phyloP scores from a whole-genome alignment of 2,329 filamentous ascomycete species.

The Sordariomycetes sp. region DNA sequence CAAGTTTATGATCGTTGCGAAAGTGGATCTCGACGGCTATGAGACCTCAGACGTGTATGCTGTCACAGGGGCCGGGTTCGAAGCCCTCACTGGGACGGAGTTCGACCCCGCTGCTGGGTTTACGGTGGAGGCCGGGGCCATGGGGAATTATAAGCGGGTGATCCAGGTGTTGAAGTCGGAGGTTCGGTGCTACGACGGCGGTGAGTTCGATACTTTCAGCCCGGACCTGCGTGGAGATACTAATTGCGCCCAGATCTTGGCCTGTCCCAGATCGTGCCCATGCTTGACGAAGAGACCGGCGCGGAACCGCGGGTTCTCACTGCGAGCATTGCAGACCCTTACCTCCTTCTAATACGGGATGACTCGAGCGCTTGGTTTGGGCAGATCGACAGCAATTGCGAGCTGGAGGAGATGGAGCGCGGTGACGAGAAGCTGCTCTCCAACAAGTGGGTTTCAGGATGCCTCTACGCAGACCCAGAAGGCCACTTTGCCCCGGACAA shows the following conservation, averaged over 20 bases:
- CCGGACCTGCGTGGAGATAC: not conserved
- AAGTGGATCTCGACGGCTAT: constrained; percentile 54
- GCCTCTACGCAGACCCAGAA: constrained; percentile 62
- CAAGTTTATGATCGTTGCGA: constrained; percentile 75
- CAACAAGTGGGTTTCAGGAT: constrained; percentile 73
- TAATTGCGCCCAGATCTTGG: constrained; percentile 54
- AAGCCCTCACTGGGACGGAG: constrained; percentile 70
- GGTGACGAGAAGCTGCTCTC: constrained; percentile 42
- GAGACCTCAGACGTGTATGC: constrained; percentile 73
- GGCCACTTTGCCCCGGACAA: constrained; percentile 43
- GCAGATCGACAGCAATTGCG: constrained; percentile 60
- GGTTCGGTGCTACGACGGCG: constrained; percentile 80
- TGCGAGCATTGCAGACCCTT: constrained; percentile 80
- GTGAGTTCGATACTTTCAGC: constrained; percentile 37
- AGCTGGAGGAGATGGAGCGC: constrained; percentile 72
- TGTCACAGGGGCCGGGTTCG: constrained; percentile 62
- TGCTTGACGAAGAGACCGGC: constrained; percentile 83
- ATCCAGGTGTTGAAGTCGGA: constrained; percentile 83
- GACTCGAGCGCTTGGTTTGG: constrained; percentile 73
- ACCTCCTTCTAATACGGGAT: constrained; percentile 71
- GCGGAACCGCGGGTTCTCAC: constrained; percentile 68
- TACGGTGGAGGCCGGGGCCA: constrained; percentile 74
- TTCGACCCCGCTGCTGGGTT: constrained; percentile 84
- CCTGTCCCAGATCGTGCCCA: constrained; percentile 81
- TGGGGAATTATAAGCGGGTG: constrained; percentile 71